Conservation (phyloP, 495 filamentous ascomycete genomes). For the Trichocladium uniseriatum region DNA sequence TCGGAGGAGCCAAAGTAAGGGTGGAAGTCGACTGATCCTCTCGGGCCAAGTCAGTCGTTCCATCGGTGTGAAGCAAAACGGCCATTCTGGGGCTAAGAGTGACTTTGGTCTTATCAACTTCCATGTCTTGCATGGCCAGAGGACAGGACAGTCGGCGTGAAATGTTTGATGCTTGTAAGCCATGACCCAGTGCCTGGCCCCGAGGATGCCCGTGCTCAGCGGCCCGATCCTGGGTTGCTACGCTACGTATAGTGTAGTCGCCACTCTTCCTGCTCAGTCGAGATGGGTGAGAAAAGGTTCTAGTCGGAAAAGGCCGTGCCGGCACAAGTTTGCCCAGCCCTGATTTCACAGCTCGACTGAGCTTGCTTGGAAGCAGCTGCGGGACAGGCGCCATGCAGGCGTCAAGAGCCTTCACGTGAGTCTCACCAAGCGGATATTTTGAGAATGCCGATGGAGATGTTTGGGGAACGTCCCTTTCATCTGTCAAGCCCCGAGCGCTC, state of each 20-base stretch:
- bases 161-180: not conserved
- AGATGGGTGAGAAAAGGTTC: not conserved
- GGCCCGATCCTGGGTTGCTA: not conserved
- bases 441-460: too few species aligned
- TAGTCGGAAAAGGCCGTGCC: not conserved
- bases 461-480: too few species aligned
- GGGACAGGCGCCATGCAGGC: not conserved
- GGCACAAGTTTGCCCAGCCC: conserved; percentile 26
- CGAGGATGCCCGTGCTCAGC: conserved; percentile 5
- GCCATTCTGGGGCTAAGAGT: conserved; percentile 14
- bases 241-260: too few species aligned
- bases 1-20: not conserved
- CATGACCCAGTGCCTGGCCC: conserved; percentile 2
- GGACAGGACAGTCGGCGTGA: not conserved
- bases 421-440: too few species aligned
- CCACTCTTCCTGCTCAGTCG: not conserved
- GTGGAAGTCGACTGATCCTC: not conserved
- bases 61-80: conserved; percentile 12
- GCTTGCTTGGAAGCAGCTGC: conserved; percentile 20
- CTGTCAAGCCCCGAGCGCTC: too few species aligned
- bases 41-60: not conserved
- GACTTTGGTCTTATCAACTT: not conserved
- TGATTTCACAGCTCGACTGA: conserved; percentile 27
- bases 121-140: not conserved
- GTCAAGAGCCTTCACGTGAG: too few species aligned